Conservation (phyloP, 352 stramenopile species). For the Globisporangium recalcitrans region DNA sequence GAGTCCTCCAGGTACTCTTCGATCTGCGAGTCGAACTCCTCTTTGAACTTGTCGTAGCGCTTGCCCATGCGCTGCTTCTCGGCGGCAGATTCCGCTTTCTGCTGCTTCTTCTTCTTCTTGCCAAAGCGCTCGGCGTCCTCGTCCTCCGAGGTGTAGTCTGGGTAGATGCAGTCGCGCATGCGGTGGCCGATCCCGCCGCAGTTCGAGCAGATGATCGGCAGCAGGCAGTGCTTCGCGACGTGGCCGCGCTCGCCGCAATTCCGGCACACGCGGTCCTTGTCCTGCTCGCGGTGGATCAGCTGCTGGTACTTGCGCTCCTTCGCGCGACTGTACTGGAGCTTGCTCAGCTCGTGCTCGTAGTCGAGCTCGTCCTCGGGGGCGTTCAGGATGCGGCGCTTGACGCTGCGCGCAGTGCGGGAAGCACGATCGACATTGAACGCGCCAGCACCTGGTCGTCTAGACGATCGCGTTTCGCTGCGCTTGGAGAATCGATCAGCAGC, state of each 20-base stretch:
- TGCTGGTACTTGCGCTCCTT: slow-evolving; percentile 65
- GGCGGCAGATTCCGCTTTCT: slow-evolving; percentile 18
- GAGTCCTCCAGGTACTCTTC: slow-evolving; percentile 50
- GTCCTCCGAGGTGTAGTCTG: slow-evolving; percentile 23
- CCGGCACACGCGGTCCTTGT: slow-evolving; percentile 57
- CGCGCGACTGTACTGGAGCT: slow-evolving; percentile 28
- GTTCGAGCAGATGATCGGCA: slow-evolving; percentile 74
- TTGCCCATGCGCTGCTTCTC: slow-evolving; percentile 31
- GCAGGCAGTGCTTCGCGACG: slow-evolving; percentile 56
- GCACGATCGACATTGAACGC: slow-evolving; percentile 4
- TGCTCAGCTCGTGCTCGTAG: slow-evolving; percentile 67
- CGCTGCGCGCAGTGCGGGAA: slow-evolving; percentile 6
- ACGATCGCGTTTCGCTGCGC: neutral
- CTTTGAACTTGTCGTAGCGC: slow-evolving; percentile 45
- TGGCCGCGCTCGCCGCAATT: slow-evolving; percentile 79
- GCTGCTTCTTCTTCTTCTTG: slow-evolving; percentile 6
- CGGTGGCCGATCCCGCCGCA: slow-evolving; percentile 69
- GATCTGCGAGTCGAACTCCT: slow-evolving; percentile 57
- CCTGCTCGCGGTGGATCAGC: slow-evolving; percentile 44
- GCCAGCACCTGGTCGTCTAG: neutral
- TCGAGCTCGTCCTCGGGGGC: slow-evolving; percentile 43
- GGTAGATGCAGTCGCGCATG: slow-evolving; percentile 41
- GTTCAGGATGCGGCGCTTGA: slow-evolving; percentile 22
- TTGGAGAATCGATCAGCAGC: neutral
- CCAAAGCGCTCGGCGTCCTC: slow-evolving; percentile 9